Conservation (phyloP, 129 eudicot genomes). For the Escallonia herrerae region DNA sequence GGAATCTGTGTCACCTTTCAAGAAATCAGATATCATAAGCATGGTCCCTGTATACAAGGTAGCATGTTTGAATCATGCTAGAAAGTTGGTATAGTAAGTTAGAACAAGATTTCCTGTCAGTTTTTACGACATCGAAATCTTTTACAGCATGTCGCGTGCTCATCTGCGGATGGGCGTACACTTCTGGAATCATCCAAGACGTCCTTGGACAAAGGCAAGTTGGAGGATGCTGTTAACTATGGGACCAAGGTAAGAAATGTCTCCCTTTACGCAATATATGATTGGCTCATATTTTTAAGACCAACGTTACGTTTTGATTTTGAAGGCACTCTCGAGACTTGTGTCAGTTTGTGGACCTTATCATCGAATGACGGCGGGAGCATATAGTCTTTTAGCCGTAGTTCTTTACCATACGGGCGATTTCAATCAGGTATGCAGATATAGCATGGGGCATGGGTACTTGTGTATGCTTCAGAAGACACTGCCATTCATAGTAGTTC, state of each 20-base stretch:
- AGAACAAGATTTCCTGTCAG: neutral
- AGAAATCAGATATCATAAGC: conserved; percentile 70
- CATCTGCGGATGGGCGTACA: conserved; percentile 99
- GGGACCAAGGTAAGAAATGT: conserved; percentile 70
- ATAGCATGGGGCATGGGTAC: neutral
- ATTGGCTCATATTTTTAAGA: neutral
- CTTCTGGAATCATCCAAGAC: conserved; percentile 92
- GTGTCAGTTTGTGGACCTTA: conserved; percentile 94
- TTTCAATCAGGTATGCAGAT: conserved; percentile 71
- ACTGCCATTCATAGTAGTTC: no score
- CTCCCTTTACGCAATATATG: neutral
- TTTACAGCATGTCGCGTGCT: conserved; percentile 90
- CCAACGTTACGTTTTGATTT: conserved; percentile 12
- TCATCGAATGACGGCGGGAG: conserved; percentile 99
- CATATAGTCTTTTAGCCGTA: conserved; percentile 98
- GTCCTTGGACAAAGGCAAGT: conserved; percentile 94
- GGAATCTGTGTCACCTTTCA: conserved; percentile 78
- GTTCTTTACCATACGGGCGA: conserved; percentile 98
- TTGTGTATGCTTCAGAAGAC: conserved; percentile 4
- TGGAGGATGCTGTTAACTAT: conserved; percentile 95
- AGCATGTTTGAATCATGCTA: conserved; percentile 10
- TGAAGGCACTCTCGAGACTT: conserved; percentile 87
- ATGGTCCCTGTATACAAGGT: conserved; percentile 97
- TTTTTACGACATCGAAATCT: conserved; percentile 14
- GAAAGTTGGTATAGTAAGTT: neutral